phyloP scores from a whole-genome alignment of 1,284 basidiomycete genomes.

The Marasmius oreades region DNA sequence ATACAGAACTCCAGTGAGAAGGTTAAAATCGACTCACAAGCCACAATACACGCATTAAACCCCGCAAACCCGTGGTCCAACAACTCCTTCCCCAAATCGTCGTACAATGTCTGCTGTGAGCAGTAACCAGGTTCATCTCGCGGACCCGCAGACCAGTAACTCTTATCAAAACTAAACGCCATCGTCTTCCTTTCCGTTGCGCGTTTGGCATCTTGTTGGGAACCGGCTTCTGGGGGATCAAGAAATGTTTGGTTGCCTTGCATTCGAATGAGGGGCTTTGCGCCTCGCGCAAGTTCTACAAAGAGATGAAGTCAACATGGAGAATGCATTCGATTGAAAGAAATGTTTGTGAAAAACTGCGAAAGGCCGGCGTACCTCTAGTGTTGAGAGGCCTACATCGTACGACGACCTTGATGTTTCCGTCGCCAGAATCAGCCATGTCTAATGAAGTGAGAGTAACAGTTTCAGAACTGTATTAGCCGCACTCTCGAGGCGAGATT shows the following conservation, averaged over 20 bases:
- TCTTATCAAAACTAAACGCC: slow-evolving; percentile 92
- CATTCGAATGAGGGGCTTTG: slow-evolving; percentile 92
- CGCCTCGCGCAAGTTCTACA: slow-evolving; percentile 80
- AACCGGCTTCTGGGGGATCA: slow-evolving; percentile 81
- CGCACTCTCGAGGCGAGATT: slow-evolving; percentile 1
- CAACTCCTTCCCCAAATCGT: slow-evolving; percentile 92
- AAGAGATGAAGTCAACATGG: slow-evolving; percentile 9
- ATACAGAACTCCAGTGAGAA: slow-evolving; percentile 3
- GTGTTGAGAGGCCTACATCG: slow-evolving; percentile 94
- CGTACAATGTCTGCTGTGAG: slow-evolving; percentile 90
- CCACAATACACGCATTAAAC: slow-evolving; percentile 97
- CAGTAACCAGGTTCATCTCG: slow-evolving; percentile 87
- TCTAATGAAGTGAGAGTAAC: slow-evolving; percentile 10
- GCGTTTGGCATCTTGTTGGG: slow-evolving; percentile 67
- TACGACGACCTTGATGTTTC: slow-evolving; percentile 96
- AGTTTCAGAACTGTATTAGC: neutral
- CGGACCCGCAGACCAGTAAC: slow-evolving; percentile 91
- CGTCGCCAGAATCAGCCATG: slow-evolving; percentile 53
- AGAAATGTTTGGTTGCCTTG: slow-evolving; percentile 87
- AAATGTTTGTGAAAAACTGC: neutral
- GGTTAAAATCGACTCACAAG: slow-evolving; percentile 65
- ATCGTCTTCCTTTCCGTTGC: slow-evolving; percentile 86
- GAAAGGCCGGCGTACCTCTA: slow-evolving; percentile 60
- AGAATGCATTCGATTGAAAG: slow-evolving; percentile 1
- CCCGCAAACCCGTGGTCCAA: slow-evolving; percentile 94